A percentile compares a stretch with the other conserved stretches of the same genome.
These are phyloP conservation scores for Cymbopogon flexuosus DNA, from an alignment of 202 grass and related monocot species.

Conservation along the genomic window DNA sequence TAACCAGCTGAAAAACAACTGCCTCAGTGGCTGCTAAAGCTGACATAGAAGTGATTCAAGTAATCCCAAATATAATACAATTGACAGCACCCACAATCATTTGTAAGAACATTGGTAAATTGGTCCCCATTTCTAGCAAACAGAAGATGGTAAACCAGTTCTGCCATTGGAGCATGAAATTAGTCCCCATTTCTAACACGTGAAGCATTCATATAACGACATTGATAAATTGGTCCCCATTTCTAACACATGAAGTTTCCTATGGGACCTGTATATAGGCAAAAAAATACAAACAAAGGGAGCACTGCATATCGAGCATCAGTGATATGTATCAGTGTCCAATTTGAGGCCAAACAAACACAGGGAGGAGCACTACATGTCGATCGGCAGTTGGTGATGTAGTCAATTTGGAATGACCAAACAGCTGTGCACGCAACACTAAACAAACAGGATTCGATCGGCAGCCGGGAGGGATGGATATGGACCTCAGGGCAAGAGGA, in stretches of 20 bases:
- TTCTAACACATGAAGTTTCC: neutral
- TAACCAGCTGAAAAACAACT: neutral
- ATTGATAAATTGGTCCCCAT: too few relatives aligned
- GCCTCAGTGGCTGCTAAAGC: neutral
- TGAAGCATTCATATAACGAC: too few relatives aligned
- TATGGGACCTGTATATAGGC: neutral
- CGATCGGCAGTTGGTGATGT: neutral
- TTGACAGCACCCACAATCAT: neutral
- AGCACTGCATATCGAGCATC: neutral
- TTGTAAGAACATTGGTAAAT: neutral
- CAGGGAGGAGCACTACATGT: neutral
- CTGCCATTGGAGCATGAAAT: neutral
- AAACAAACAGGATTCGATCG: neutral
- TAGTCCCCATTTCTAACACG: too few relatives aligned
- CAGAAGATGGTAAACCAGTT: neutral
- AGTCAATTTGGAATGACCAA: neutral
- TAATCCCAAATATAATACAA: neutral
- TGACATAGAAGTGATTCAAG: neutral
- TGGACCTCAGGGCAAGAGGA: conserved; percentile 54
- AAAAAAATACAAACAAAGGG: neutral
- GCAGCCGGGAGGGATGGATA: neutral
- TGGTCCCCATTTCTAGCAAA: neutral
- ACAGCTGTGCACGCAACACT: too few relatives aligned
- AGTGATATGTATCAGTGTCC: neutral
- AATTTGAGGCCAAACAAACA: neutral